Base-by-base conservation (phyloP, 2,329 filamentous ascomycete genomes). In the Claviceps paspali region DNA sequence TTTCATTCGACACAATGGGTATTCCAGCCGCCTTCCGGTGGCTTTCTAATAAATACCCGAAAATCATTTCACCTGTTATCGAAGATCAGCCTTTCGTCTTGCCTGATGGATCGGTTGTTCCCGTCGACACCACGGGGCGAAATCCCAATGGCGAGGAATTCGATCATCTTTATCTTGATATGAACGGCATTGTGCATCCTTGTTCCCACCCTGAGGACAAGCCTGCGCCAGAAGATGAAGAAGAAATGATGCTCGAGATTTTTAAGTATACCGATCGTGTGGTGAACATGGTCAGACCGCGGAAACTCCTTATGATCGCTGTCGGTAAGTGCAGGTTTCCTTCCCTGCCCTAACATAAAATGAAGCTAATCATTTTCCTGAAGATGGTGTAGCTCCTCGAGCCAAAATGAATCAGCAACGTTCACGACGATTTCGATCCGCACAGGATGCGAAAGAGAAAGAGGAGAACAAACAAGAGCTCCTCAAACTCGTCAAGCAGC, bases 351-450 rank as follows among this genome's bases (percentile, higher is more conserved):
- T n/a, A n/a, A n/a, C n/a, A n/a, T n/a, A n/a, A n/a, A n/a, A n/a
- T n/a, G n/a, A n/a, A n/a, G 36, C 55, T 65, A 42, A 60, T 40
- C 18, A 31, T 38, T 10, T 6, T 27, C 24, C 12, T 29, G 4
- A 27, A 86, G 91, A 98, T 62, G 91, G 91, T 55, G 91, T 98
- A 45, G 91, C 91, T 4, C 92, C 91, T 33, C 82, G 91, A 57
- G 92, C 92, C 41, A 98, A 98, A 63, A 98, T 98, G 91, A 98
- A 98, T 57, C 92, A 98, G 57, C 91, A 98, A 63, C 84, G 91
- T 43, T 93, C 91, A 29, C 76, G 91, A 59, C 84, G 91, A 51
- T 98, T 98, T 63, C 80, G 91, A 43, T 82, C 88, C 17, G 91
- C 87, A 2, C 85, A 88, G 56, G 91, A 98, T 56, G 91, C 91